phyloP scores from a whole-genome alignment of 305 asterid species.

The Andrographis paniculata region DNA sequence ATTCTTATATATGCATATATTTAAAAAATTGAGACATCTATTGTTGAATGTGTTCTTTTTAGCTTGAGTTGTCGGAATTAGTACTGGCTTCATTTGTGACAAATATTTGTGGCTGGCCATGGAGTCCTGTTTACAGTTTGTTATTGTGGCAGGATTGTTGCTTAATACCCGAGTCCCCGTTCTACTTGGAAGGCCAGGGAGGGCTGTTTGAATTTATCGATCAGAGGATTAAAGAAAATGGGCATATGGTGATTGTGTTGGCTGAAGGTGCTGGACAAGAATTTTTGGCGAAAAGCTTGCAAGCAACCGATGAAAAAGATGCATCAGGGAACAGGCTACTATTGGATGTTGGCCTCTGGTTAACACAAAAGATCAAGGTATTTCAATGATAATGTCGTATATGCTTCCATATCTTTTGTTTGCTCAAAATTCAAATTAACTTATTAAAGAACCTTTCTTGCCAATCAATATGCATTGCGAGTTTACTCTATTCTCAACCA shows the following conservation, averaged over 20 bases:
- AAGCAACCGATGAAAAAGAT: constrained; percentile 60
- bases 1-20: constrained; percentile 2
- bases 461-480: too few relatives aligned
- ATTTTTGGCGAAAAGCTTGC: constrained; percentile 55
- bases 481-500: too few relatives aligned
- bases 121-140: constrained; percentile 22
- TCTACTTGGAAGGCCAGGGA: constrained; percentile 83
- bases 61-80: not conserved
- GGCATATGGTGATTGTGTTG: constrained; percentile 72
- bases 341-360: constrained; percentile 85
- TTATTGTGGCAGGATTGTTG: constrained; percentile 77
- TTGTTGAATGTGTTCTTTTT: not conserved
- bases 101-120: constrained; percentile 11
- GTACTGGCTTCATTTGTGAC: not conserved
- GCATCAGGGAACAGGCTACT: constrained; percentile 89
- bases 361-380: constrained; percentile 86
- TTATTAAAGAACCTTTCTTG: too few relatives aligned
- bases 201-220: constrained; percentile 84
- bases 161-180: constrained; percentile 90
- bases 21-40: constrained; percentile 5
- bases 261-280: constrained; percentile 99
- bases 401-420: not conserved
- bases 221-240: constrained; percentile 73
- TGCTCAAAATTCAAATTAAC: too few relatives aligned
- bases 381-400: constrained; percentile 8